Evolutionary conservation across 352 stramenopile species (phyloP), one percentile per base, ranked within the genome.

Genomic region (Plasmopara viticola): DNA sequence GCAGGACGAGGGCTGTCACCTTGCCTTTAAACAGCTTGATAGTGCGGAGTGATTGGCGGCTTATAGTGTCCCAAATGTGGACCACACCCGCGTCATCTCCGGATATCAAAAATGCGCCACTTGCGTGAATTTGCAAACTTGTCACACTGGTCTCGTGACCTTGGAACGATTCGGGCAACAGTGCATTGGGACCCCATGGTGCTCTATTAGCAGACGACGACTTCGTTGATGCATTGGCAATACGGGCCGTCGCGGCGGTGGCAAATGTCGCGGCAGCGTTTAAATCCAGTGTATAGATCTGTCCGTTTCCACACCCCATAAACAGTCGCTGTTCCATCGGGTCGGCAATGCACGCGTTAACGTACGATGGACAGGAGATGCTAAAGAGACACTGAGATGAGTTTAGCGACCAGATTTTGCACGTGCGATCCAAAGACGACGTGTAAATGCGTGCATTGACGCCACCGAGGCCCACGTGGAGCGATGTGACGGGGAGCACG

Each of bases 391-490:
- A 83, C 48, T 85, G 66, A 9, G 61, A 60, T 14, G 73, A 78
- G 45, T 51, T 60, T 7, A 90, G 48, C 17, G 65, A 70, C 77
- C 78, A 90, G 38, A 90, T 81, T 56, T 90, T 90, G 68, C 72
- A 84, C 15, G 77, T 90, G 7, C 78, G 77, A 46, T 90, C 80
- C 25, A 90, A 62, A 18, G 77, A 88, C 18, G 77, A 84, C 38
- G 78, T 87, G 62, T 85, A 90, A 41, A 90, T 68, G 33, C 76
- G 80, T 9, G 68, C 77, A 14, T 87, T 84, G 20, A 86, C 72
- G 6, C 76, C 78, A 10, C 80, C 77, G 3, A 80, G 48, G 14
- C 78, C 72, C n/a, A 84, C 70, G 60, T 90, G 76, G 43, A 90
- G 52, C 25, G 69, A 78, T 4, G 80, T 90, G 25, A 90, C 71